Conservation (phyloP, 139 green algal genomes). For the Picochlorum sp. region DNA sequence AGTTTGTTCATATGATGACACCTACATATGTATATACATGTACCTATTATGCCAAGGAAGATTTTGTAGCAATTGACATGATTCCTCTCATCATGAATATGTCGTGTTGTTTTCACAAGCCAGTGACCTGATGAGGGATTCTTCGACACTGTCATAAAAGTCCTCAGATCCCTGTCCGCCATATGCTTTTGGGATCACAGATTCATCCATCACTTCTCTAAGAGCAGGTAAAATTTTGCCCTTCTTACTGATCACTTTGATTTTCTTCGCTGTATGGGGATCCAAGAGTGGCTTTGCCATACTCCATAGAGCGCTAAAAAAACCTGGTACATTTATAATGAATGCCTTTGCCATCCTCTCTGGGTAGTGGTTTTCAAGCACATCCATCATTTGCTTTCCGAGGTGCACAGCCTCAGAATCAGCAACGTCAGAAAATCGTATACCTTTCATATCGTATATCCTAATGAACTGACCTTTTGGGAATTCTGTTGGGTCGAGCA, state of each 20-base stretch:
- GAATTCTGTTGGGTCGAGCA: background rate
- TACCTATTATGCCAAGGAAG: no score
- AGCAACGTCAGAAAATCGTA: conserved; percentile 4
- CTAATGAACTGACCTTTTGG: conserved; percentile 7
- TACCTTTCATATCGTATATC: conserved; percentile 14
- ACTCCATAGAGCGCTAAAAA: conserved; percentile 6
- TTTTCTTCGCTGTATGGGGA: conserved; percentile 5
- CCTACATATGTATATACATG: no score
- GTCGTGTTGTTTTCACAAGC: background rate
- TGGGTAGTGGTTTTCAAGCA: conserved; percentile 12
- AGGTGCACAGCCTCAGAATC: conserved; percentile 7
- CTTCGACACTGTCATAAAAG: conserved; percentile 7
- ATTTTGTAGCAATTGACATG: no score
- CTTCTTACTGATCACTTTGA: background rate
- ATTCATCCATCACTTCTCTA: conserved; percentile 5
- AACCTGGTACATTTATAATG: conserved; percentile 7
- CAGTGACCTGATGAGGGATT: background rate
- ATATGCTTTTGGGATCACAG: conserved; percentile 3
- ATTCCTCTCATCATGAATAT: no score
- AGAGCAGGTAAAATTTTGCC: background rate
- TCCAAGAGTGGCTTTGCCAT: conserved; percentile 8
- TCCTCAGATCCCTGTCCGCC: background rate
- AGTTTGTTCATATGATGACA: no score
- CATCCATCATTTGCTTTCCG: conserved; percentile 12
- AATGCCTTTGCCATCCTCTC: conserved; percentile 10